A percentile compares a stretch with the other conserved stretches of the same genome.
phyloP scores from a whole-genome alignment of 495 filamentous ascomycete genomes.

The Filosporella fistucella region DNA sequence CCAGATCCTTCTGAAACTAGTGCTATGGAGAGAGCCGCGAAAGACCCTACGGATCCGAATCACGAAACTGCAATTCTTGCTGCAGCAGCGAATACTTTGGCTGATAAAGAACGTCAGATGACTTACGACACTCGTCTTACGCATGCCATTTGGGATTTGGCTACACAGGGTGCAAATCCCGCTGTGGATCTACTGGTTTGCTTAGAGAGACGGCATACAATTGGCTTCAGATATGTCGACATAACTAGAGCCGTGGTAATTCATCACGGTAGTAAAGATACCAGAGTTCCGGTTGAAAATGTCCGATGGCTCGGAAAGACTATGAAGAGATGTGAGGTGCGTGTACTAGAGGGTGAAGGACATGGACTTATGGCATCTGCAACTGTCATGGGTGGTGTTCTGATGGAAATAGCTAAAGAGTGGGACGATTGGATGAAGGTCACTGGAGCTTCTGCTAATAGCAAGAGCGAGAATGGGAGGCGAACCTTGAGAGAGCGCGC shows the following conservation, averaged over 20 bases:
- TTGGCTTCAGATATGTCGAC: constrained; percentile 96
- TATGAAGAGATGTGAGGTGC: constrained; percentile 89
- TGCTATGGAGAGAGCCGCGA: constrained; percentile 20
- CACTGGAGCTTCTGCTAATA: constrained; percentile 8
- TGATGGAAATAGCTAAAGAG: constrained; percentile 90
- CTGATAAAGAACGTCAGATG: constrained; percentile 66
- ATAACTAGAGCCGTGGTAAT: constrained; percentile 88
- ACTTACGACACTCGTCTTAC: constrained; percentile 85
- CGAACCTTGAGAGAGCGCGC: constrained; percentile 22
- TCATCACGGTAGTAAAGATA: constrained; percentile 89
- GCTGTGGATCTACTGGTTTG: constrained; percentile 91
- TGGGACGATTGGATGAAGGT: constrained; percentile 90
- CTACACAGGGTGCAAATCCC: constrained; percentile 88
- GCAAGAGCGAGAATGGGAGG: constrained; percentile 8
- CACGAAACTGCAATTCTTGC: constrained; percentile 32
- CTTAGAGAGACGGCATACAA: constrained; percentile 82
- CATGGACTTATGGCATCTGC: constrained; percentile 97
- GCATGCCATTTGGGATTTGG: constrained; percentile 89
- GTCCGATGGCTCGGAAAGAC: constrained; percentile 90
- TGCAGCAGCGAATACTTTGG: constrained; percentile 42
- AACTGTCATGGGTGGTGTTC: constrained; percentile 81
- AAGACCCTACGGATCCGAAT: constrained; percentile 25
- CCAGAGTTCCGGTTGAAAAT: constrained; percentile 90
- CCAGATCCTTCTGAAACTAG: constrained; percentile 22
- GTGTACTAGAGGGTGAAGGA: constrained; percentile 86